These are phyloP conservation scores for Rhizophagus clarus DNA, from an alignment of 192 early-diverging fungal species.

Conservation along the genomic window DNA sequence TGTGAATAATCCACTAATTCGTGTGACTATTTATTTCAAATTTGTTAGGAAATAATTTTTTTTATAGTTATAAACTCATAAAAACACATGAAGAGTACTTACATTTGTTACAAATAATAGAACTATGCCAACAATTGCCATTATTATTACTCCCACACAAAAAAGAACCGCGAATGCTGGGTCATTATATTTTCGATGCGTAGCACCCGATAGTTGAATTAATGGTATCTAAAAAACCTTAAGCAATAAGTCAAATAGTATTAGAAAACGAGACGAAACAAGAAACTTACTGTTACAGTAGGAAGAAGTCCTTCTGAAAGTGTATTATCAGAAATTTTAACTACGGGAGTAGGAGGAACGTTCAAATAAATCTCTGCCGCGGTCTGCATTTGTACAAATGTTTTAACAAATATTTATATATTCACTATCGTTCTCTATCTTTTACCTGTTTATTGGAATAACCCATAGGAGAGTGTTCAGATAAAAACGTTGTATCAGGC, in stretches of 20 bases:
- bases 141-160: constrained; percentile 36
- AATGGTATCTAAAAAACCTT: constrained; percentile 21
- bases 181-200: constrained; percentile 50
- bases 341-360: constrained; percentile 35
- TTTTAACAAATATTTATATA: not conserved
- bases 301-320: constrained; percentile 53
- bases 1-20: not conserved
- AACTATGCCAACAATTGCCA: constrained; percentile 46
- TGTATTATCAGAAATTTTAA: constrained; percentile 37
- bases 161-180: constrained; percentile 51
- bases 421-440: not conserved
- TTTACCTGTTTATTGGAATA: constrained; percentile 4
- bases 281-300: constrained; percentile 42
- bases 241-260: not conserved
- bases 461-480: not conserved
- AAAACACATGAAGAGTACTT: constrained; percentile 30
- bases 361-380: constrained; percentile 59
- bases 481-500: not conserved
- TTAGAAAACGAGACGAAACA: not conserved
- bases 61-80: not conserved
- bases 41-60: not conserved
- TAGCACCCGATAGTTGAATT: not conserved
- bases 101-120: constrained; percentile 56
- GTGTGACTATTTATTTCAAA: not conserved
- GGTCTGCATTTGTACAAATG: constrained; percentile 36